A percentile compares a stretch with the other conserved stretches of the same genome.
Evolutionary conservation across 768 basidiomycete species (phyloP).

Genomic region (Rhizopogon vulgaris): DNA sequence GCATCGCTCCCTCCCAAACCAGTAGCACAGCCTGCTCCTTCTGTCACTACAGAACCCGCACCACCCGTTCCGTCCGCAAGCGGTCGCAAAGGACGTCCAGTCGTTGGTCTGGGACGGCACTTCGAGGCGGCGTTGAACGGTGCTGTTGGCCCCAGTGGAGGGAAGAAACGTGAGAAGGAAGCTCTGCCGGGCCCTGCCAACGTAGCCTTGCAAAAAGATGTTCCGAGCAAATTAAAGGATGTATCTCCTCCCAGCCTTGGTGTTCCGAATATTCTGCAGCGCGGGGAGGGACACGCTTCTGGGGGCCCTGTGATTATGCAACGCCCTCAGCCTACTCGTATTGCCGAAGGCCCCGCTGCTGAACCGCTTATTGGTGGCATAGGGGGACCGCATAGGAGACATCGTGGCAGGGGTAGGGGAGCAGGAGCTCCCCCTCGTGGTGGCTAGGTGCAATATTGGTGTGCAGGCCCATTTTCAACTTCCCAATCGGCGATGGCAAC

Average conservation of each 20-base stretch:
- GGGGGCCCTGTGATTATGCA: conserved; percentile 8
- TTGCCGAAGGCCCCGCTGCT: conserved; percentile 4
- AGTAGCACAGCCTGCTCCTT: neutral
- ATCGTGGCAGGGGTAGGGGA: conserved; percentile 27
- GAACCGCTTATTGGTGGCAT: conserved; percentile 12
- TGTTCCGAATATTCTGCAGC: conserved; percentile 21
- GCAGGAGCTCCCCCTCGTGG: conserved; percentile 22
- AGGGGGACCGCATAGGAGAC: conserved; percentile 19
- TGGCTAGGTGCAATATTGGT: conserved; percentile 8
- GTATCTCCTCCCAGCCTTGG: neutral
- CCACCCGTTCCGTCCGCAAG: conserved; percentile 14
- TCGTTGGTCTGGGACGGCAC: conserved; percentile 59
- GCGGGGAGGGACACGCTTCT: conserved; percentile 11
- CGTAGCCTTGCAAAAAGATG: neutral
- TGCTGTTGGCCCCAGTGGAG: conserved; percentile 30
- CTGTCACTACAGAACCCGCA: neutral
- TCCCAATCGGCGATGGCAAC: neutral
- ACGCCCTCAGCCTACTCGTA: conserved; percentile 9
- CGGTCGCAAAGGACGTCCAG: conserved; percentile 45
- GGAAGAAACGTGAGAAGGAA: conserved; percentile 31
- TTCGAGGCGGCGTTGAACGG: conserved; percentile 70
- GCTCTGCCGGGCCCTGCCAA: conserved; percentile 8
- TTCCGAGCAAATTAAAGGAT: conserved; percentile 5
- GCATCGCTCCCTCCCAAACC: conserved; percentile 1
- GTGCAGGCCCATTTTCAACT: neutral